Conservation (phyloP, 2,329 filamentous ascomycete species). For the Penicillium sp. region DNA sequence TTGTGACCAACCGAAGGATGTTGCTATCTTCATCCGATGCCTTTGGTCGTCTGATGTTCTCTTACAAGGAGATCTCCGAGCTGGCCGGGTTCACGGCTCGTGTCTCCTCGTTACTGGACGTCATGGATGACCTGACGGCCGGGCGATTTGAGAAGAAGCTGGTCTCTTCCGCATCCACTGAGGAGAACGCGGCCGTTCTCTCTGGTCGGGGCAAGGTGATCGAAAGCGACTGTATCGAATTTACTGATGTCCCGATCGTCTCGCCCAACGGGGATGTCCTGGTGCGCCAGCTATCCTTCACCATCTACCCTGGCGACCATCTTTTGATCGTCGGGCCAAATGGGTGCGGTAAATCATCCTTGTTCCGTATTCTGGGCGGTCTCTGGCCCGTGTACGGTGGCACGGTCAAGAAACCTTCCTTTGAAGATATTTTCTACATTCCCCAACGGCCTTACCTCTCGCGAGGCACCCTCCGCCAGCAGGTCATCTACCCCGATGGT, state of each 20-base stretch:
- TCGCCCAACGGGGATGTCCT: constrained; percentile 95
- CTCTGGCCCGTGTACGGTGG: constrained; percentile 98
- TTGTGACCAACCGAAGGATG: constrained; percentile 91
- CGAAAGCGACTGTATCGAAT: constrained; percentile 80
- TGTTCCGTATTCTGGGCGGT: constrained; percentile 94
- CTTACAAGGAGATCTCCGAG: constrained; percentile 95
- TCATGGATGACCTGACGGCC: constrained; percentile 88
- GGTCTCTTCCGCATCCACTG: constrained; percentile 80
- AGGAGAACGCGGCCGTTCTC: constrained; percentile 79
- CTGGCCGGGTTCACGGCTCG: constrained; percentile 92
- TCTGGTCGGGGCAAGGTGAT: constrained; percentile 76
- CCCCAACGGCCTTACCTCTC: constrained; percentile 93
- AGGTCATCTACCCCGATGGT: constrained; percentile 94
- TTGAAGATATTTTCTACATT: constrained; percentile 95
- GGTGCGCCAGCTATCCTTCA: constrained; percentile 80
- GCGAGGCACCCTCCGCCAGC: constrained; percentile 86
- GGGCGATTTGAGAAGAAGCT: constrained; percentile 96
- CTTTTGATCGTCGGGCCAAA: constrained; percentile 94
- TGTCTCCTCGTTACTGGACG: constrained; percentile 82
- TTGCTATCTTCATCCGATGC: constrained; percentile 91
- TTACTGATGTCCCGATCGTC: constrained; percentile 88
- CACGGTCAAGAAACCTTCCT: constrained; percentile 84
- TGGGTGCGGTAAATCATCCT: constrained; percentile 91
- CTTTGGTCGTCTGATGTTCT: constrained; percentile 95
- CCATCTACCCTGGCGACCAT: constrained; percentile 81